These are phyloP conservation scores for Globisporangium paddicum DNA, from an alignment of 352 stramenopile species.

Conservation along the genomic window DNA sequence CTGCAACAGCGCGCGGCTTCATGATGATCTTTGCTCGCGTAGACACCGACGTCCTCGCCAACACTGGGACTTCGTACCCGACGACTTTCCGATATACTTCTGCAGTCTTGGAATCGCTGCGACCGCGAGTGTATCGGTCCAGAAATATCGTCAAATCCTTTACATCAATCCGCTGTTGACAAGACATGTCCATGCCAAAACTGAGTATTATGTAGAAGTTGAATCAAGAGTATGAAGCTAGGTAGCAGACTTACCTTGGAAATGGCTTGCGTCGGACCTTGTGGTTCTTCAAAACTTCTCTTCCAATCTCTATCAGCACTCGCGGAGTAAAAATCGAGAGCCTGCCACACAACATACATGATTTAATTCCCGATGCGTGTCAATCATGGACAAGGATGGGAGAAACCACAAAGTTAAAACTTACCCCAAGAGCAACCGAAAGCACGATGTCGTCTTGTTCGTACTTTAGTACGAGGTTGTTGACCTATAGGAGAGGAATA, in stretches of 20 bases:
- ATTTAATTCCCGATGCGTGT: not conserved
- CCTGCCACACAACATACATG: constrained; percentile 25
- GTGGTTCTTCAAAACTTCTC: constrained; percentile 62
- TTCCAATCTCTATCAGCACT: constrained; percentile 53
- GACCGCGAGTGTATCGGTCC: constrained; percentile 71
- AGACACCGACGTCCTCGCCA: constrained; percentile 65
- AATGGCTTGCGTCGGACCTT: constrained; percentile 39
- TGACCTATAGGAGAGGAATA: constrained; percentile 34
- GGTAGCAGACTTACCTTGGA: constrained; percentile 36
- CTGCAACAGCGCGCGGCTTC: constrained; percentile 24
- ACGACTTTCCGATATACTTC: constrained; percentile 62
- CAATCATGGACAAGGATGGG: not conserved
- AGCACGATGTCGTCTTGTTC: constrained; percentile 85
- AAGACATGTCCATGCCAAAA: not conserved
- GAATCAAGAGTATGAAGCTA: not conserved
- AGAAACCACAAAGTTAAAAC: not conserved
- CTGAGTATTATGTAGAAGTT: not conserved
- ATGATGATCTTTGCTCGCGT: constrained; percentile 50
- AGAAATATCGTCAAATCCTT: constrained; percentile 84
- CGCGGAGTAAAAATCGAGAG: constrained; percentile 71
- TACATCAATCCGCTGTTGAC: constrained; percentile 46
- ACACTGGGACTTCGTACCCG: constrained; percentile 75
- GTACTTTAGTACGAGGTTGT: constrained; percentile 88
- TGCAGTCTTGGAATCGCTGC: constrained; percentile 16
- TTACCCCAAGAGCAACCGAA: constrained; percentile 74